Evolutionary conservation across 345 rosid species (phyloP).

Genomic region (Citrus australasica): DNA sequence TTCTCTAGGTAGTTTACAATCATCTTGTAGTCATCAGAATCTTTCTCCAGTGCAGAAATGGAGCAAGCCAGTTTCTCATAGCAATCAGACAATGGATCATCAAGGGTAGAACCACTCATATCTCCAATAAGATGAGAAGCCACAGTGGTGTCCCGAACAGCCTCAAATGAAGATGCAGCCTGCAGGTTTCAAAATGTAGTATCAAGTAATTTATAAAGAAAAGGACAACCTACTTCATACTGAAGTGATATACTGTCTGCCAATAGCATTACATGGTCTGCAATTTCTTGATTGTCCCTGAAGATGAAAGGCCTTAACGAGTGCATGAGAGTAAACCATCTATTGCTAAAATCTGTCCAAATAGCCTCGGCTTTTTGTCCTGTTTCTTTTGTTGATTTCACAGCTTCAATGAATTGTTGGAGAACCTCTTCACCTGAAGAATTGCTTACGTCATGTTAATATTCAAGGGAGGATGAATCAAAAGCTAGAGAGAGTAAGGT

Average conservation of each 20-base stretch:
- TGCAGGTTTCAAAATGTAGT: constrained; percentile 16
- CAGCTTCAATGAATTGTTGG: constrained; percentile 42
- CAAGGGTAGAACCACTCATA: constrained; percentile 61
- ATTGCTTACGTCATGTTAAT: not conserved
- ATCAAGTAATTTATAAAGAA: not conserved
- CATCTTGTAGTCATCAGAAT: constrained; percentile 76
- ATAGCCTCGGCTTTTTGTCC: constrained; percentile 58
- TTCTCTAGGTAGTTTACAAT: constrained; percentile 55
- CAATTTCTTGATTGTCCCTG: constrained; percentile 59
- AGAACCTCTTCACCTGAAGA: constrained; percentile 61
- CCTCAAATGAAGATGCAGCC: constrained; percentile 67
- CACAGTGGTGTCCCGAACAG: constrained; percentile 53
- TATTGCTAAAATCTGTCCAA: constrained; percentile 75
- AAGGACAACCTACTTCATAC: not conserved
- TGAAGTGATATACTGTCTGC: not conserved
- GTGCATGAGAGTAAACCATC: constrained; percentile 73
- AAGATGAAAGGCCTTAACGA: constrained; percentile 63
- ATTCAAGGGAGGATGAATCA: not conserved
- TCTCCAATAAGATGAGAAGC: constrained; percentile 78
- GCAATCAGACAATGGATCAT: constrained; percentile 62
- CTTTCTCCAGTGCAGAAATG: constrained; percentile 49
- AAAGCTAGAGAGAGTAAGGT: too few relatives aligned
- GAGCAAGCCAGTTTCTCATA: constrained; percentile 57
- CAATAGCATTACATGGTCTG: constrained; percentile 51
- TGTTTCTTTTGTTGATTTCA: constrained; percentile 40